These are phyloP conservation scores for Ceratocystis diversiconidia DNA, from an alignment of 2,329 filamentous ascomycete genomes.

Conservation along the genomic window DNA sequence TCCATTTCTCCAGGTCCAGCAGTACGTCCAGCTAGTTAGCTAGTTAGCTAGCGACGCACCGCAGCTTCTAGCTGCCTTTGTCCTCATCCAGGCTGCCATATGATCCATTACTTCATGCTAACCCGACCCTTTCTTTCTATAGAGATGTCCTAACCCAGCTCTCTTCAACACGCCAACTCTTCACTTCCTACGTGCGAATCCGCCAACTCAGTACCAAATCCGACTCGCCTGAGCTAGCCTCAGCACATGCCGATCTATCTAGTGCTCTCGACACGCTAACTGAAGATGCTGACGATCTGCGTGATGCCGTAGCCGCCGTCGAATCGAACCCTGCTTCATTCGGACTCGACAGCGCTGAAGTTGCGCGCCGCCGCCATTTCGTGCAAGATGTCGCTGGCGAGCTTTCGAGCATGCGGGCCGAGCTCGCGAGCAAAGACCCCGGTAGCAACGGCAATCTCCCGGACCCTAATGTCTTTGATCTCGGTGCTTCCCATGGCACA, in stretches of 20 bases:
- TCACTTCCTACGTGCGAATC: constrained; percentile 91
- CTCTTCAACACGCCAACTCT: constrained; percentile 66
- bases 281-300: constrained; percentile 78
- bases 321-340: constrained; percentile 79
- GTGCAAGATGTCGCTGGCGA: constrained; percentile 84
- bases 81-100: not conserved
- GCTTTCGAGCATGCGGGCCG: constrained; percentile 75
- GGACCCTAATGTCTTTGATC: constrained; percentile 42
- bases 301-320: constrained; percentile 73
- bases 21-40: constrained; percentile 32
- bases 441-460: constrained; percentile 30
- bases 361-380: constrained; percentile 62
- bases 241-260: constrained; percentile 57
- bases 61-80: not conserved
- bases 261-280: constrained; percentile 51
- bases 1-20: constrained; percentile 58
- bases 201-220: constrained; percentile 63
- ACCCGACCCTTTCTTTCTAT: constrained; percentile 18
- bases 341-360: constrained; percentile 70
- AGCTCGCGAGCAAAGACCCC: constrained; percentile 35
- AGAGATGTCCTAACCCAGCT: constrained; percentile 85
- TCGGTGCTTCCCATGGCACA: constrained; percentile 29
- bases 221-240: constrained; percentile 69
- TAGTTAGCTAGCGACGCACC: not conserved
- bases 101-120: not conserved